phyloP scores from a whole-genome alignment of 208 protist species.

The Lotmaria passim region DNA sequence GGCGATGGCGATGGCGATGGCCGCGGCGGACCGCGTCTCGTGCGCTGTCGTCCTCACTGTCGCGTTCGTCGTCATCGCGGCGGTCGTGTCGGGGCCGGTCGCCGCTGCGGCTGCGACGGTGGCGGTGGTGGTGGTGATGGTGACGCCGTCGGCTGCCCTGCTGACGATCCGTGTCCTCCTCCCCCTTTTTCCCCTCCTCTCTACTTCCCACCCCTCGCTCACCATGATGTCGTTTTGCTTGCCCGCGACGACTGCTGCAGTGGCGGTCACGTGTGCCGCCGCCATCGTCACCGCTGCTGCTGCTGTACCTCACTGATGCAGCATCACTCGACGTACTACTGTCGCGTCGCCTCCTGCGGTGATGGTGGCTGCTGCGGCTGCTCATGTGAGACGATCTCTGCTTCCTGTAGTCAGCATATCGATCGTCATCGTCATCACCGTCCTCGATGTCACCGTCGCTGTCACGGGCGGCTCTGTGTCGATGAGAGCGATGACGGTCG shows the following conservation, averaged over 20 bases:
- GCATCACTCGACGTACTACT: not conserved
- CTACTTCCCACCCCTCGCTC: not conserved
- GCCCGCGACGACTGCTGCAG: conserved; percentile 10
- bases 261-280: not conserved
- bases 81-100: conserved; percentile 7
- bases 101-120: conserved; percentile 7
- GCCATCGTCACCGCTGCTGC: too few relatives aligned
- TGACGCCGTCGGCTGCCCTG: not conserved
- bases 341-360: conserved; percentile 12
- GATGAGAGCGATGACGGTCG: not conserved
- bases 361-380: not conserved
- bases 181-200: not conserved
- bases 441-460: not conserved
- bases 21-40: not conserved
- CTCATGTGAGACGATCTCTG: not conserved
- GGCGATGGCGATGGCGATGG: conserved; percentile 2
- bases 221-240: too few relatives aligned
- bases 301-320: too few relatives aligned
- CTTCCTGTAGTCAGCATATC: too few relatives aligned
- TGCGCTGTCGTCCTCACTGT: too few relatives aligned
- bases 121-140: conserved; percentile 21
- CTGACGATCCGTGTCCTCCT: too few relatives aligned
- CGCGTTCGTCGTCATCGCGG: not conserved
- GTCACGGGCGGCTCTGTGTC: not conserved
- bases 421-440: not conserved